A percentile compares a stretch with the other conserved stretches of the same genome.
Evolutionary conservation across 2,329 filamentous ascomycete species (phyloP).

Genomic region (Monascus ruber): DNA sequence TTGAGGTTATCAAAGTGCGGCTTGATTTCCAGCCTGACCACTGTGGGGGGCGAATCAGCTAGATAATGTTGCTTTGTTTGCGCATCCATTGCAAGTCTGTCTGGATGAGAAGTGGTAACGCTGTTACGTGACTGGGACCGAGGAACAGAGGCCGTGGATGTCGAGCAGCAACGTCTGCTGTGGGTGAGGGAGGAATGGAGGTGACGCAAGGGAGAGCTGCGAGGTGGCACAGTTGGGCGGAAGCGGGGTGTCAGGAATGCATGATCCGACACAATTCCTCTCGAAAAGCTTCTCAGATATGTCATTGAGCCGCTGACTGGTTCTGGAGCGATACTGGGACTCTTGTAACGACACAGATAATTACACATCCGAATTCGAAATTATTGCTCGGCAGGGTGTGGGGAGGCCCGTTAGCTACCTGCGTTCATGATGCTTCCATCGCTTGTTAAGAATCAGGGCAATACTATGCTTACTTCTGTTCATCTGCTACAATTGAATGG

Average conservation of each 20-base stretch:
- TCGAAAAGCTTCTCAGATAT: slow-evolving; percentile 10
- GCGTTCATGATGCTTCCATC: too few species aligned
- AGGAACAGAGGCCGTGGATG: slow-evolving; percentile 9
- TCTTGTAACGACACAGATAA: too few species aligned
- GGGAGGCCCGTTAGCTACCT: too few species aligned
- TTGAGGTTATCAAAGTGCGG: slow-evolving; percentile 68
- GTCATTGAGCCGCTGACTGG: slow-evolving; percentile 6
- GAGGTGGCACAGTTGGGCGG: slow-evolving; percentile 5
- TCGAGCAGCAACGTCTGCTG: slow-evolving; percentile 5
- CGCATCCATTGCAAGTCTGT: slow-evolving; percentile 25
- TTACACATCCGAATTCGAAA: too few species aligned
- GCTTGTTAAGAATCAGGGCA: too few species aligned
- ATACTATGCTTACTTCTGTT: neutral
- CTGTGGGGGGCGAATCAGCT: slow-evolving; percentile 78
- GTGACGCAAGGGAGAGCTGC: slow-evolving; percentile 1
- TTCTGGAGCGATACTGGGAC: too few species aligned
- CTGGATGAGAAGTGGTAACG: slow-evolving; percentile 6
- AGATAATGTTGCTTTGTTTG: slow-evolving; percentile 56
- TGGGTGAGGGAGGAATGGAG: slow-evolving; percentile 4
- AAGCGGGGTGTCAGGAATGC: slow-evolving; percentile 8
- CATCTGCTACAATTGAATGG: neutral
- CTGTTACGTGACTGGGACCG: slow-evolving; percentile 3
- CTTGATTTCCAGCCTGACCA: slow-evolving; percentile 81
- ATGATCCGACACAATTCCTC: slow-evolving; percentile 11
- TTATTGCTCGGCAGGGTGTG: too few species aligned